These are phyloP conservation scores for Mycena venus DNA, from an alignment of 768 basidiomycete genomes.

Conservation along the genomic window DNA sequence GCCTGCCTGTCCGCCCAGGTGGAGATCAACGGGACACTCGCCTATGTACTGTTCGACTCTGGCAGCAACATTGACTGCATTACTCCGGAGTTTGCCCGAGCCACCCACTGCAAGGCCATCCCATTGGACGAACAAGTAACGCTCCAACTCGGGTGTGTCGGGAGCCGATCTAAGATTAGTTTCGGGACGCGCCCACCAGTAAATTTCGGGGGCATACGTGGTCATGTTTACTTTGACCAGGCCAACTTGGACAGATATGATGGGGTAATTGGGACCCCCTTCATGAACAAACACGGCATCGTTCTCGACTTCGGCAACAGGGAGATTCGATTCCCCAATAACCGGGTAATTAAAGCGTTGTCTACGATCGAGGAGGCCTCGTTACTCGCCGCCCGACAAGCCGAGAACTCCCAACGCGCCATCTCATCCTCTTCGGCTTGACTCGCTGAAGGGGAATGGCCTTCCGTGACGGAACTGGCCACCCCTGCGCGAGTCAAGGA, in stretches of 20 bases:
- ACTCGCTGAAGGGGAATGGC: neutral
- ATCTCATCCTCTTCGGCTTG: neutral
- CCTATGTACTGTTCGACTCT: no score
- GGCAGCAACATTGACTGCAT: neutral
- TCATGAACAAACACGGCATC: no score
- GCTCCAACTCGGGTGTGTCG: neutral
- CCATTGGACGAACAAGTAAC: neutral
- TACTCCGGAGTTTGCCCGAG: neutral
- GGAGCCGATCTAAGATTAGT: neutral
- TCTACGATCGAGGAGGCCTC: neutral
- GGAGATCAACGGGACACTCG: no score
- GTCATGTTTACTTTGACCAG: neutral
- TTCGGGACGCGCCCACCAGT: neutral
- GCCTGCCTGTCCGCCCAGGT: no score
- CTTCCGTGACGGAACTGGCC: no score
- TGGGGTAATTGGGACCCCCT: neutral
- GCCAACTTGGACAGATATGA: neutral
- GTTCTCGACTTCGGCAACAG: neutral
- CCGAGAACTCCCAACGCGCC: neutral
- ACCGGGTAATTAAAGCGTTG: neutral
- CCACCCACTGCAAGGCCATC: neutral
- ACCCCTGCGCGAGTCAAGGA: no score
- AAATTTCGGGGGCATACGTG: neutral
- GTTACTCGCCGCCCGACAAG: neutral
- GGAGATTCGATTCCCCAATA: neutral